Conservation (phyloP, 192 early-diverging fungal species). For the Gamsiella multidivaricata region DNA sequence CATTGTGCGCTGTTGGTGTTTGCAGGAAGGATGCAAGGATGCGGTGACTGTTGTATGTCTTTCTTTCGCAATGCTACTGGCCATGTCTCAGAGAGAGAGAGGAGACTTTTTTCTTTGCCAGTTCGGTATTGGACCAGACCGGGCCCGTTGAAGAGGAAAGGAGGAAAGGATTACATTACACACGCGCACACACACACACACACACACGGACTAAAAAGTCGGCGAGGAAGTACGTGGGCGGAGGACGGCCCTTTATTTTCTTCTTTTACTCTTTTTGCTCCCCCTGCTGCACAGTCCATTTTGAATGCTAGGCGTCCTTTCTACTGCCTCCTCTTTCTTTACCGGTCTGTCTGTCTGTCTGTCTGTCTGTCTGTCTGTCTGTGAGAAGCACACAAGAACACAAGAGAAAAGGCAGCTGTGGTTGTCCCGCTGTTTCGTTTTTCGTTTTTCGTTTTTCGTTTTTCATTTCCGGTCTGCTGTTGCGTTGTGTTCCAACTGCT, state of each 20-base stretch:
- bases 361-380: not conserved
- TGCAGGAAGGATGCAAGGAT: no score
- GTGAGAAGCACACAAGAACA: no score
- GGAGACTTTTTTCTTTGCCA: not conserved
- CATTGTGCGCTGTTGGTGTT: no score
- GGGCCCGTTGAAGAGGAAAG: no score
- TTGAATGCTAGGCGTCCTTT: not conserved
- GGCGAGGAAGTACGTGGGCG: no score
- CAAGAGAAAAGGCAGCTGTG: no score
- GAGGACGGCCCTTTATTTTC: no score
- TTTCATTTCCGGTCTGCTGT: not conserved
- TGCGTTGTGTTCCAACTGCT: no score
- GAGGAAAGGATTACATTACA: not conserved
- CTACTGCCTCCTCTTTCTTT: not conserved
- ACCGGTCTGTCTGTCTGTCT: not conserved
- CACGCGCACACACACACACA: not conserved
- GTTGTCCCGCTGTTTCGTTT: conserved; percentile 1
- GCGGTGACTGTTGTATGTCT: not conserved
- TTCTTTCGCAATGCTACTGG: no score
- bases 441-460: not conserved
- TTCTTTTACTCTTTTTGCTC: no score
- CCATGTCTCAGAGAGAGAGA: not conserved
- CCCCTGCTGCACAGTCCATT: no score
- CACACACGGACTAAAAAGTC: not conserved
- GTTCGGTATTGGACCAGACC: conserved; percentile 19